These are phyloP conservation scores for Hymenoscyphus albidus DNA, from an alignment of 2,329 filamentous ascomycete genomes.

Conservation along the genomic window DNA sequence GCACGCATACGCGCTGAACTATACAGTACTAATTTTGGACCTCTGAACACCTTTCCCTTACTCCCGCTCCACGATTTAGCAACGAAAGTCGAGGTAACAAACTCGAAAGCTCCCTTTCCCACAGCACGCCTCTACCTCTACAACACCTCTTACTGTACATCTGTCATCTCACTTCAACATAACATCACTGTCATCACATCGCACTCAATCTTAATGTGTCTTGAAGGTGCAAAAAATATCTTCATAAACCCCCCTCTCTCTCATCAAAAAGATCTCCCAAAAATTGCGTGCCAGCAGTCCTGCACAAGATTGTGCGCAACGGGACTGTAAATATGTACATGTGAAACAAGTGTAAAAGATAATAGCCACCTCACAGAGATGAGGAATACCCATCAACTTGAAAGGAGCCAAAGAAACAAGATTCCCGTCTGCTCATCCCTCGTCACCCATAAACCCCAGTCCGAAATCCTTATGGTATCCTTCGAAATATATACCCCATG, in stretches of 20 bases:
- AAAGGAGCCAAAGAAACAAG: not conserved
- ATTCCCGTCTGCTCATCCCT: not conserved
- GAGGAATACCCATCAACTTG: not conserved
- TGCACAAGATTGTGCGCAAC: not conserved
- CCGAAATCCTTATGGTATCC: not conserved
- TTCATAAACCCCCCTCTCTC: not conserved
- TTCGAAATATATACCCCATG: conserved; percentile 1
- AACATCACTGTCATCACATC: not conserved
- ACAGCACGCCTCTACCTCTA: too few relatives aligned
- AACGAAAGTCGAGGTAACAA: too few relatives aligned
- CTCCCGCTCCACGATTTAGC: too few relatives aligned
- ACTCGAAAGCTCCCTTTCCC: too few relatives aligned
- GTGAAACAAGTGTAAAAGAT: not conserved
- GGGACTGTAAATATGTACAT: not conserved
- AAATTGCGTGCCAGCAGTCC: not conserved
- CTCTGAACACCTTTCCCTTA: too few relatives aligned
- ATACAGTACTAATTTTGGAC: too few relatives aligned
- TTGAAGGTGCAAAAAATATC: not conserved
- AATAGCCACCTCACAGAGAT: not conserved
- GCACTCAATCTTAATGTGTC: not conserved
- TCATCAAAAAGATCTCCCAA: not conserved
- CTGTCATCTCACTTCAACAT: too few relatives aligned
- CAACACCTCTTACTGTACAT: too few relatives aligned
- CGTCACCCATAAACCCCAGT: not conserved
- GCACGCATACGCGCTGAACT: too few relatives aligned